Evolutionary conservation across 371 early-diverging fungal genomes (phyloP), one percentile per base, ranked within the genome.

Genomic region (Circinella minor): DNA sequence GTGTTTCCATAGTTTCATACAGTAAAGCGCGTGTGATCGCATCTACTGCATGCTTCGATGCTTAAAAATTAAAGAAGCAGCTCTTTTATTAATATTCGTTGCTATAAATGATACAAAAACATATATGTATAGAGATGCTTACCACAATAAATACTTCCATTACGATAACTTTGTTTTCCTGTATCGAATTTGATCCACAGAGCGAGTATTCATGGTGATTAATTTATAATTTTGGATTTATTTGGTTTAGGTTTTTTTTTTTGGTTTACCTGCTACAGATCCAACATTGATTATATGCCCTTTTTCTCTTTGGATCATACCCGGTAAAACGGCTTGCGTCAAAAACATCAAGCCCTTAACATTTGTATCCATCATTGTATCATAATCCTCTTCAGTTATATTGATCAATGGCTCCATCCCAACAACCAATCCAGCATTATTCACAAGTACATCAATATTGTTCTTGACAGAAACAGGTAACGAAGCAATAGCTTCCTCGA

Each of bases 201-300:
- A 27, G 27, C 27, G 27, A 27, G 2, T 27, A 27, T 27, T 27
- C 27, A 27, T 27, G 27, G 27, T 27, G 27, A 27, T 27, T 27
- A 27, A 27, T 27, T 27, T 27, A 27, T 27, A 1, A 27, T 27
- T 27, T 27, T 27, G 27, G 2, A 27, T 27, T 27, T 27, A 2
- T 27, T 27, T 27, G 27, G 27, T 27, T 27, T 27, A 27, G 27
- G 15, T 51, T n/a, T 17, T 7, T 51, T 51, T 17, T 51, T n/a
- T n/a, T n/a, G n/a, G 51, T 51, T 51, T 85, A 59, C 91, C 93
- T 38, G 94, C 89, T 36, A 96, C 93, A 3, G 94, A 93, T 3
- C 92, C 89, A 73, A 98, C 82, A 77, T 95, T 96, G 73, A 98
- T 93, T 65, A 97, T 90, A 73, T 93, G 91, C 0, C 97, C 97